phyloP scores from a whole-genome alignment of 2,329 filamentous ascomycete genomes.

The Paraphoma chrysanthemicola region DNA sequence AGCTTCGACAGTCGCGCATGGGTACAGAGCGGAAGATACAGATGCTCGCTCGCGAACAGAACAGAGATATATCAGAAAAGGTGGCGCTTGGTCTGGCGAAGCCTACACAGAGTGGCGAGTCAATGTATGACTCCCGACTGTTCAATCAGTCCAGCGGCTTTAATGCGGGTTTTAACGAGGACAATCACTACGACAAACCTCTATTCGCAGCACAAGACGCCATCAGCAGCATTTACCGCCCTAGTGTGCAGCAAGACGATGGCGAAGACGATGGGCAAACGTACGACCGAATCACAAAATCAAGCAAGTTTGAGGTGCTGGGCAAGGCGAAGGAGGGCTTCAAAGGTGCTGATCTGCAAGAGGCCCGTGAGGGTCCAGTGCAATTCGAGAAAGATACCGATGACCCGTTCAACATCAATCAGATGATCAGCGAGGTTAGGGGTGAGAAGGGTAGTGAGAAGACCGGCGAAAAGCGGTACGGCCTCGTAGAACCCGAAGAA shows the following conservation, averaged over 20 bases:
- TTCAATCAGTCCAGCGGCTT: constrained; percentile 96
- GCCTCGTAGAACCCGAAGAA: constrained; percentile 69
- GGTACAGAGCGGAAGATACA: constrained; percentile 90
- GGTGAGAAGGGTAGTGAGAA: constrained; percentile 61
- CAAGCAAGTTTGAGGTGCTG: constrained; percentile 84
- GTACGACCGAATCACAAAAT: constrained; percentile 87
- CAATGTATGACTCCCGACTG: constrained; percentile 95
- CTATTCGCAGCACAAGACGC: constrained; percentile 95
- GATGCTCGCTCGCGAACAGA: constrained; percentile 92
- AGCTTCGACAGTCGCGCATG: constrained; percentile 93
- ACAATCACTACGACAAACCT: constrained; percentile 96
- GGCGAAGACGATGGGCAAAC: constrained; percentile 81
- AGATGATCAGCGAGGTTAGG: constrained; percentile 84
- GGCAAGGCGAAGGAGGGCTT: constrained; percentile 86
- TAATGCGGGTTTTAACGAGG: constrained; percentile 92
- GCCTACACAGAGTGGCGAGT: constrained; percentile 87
- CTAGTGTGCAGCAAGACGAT: constrained; percentile 72
- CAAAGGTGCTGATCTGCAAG: constrained; percentile 82
- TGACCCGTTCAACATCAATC: constrained; percentile 94
- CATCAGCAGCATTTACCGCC: constrained; percentile 91
- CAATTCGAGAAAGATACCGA: constrained; percentile 90
- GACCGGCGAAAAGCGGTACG: constrained; percentile 75
- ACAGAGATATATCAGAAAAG: constrained; percentile 96
- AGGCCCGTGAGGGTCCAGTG: constrained; percentile 88
- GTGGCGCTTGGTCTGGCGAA: constrained; percentile 94